Evolutionary conservation across 2,329 filamentous ascomycete genomes (phyloP), one percentile per base, ranked within the genome.

Genomic region (Aspergillus latus): DNA sequence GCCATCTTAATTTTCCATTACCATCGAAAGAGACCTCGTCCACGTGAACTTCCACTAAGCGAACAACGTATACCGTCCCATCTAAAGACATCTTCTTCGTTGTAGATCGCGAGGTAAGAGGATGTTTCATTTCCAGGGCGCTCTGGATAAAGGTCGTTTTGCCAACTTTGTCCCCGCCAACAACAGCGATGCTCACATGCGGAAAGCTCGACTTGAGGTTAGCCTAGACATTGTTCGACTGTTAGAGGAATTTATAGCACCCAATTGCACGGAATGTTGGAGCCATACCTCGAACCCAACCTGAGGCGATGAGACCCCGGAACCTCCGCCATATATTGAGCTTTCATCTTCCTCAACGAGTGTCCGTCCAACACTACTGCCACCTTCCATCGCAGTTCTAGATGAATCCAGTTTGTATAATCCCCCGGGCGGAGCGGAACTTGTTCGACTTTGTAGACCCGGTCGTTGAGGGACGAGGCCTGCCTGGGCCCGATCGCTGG

Each of bases 131-230:
- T 47, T 82, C 81, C 52, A 87, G 71, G 10, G 83, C 81, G 55
- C 77, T 76, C 60, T 80, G 80, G 59, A 85, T 80, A 64, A 87
- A 86, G 47, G 79, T 82, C 26, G 82, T 80, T 70, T 86, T 87
- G 58, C 84, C 84, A 5, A 82, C 79, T 50, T 74, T 75, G 54
- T 75, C 72, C 51, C 77, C 76, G 58, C 84, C 84, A 45, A 85
- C 72, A 29, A 86, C 78, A 48, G 80, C 81, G 60, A 86, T 80
- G 62, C 83, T 85, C 64, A 86, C 77, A 66, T 84, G 78, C 37
- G 80, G 80, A 61, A 81, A 65, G 52, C 60, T 65, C 43, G 65
- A 58, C 52, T 67, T 72, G 49, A 64, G 59, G 5, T 62, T 43
- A 48, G 61, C 63, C 66, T 68, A 58, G 43, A 59, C 28, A 44